A percentile compares a stretch with the other conserved stretches of the same genome.
These are phyloP conservation scores for Fomitopsis schrenkii DNA, from an alignment of 1,284 basidiomycete genomes.

Conservation along the genomic window DNA sequence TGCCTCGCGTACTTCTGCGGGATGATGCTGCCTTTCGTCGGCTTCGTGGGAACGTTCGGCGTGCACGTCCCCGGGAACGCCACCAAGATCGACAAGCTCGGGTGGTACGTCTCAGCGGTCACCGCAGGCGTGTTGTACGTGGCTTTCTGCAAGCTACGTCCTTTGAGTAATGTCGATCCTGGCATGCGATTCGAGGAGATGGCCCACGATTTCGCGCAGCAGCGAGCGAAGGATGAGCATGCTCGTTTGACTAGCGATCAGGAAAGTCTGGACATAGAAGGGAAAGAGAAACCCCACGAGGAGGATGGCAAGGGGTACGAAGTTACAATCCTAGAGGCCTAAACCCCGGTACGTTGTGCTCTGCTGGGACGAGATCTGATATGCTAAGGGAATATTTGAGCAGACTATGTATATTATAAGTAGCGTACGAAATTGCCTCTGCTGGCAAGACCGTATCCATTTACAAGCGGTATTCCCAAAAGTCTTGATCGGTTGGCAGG, in stretches of 20 bases:
- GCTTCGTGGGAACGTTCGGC: constrained; percentile 21
- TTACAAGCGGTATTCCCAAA: too few relatives aligned
- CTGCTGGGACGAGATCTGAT: too few relatives aligned
- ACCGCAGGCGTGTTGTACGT: constrained; percentile 16
- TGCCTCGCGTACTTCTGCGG: constrained; percentile 20
- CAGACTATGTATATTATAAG: too few relatives aligned
- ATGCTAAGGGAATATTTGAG: too few relatives aligned
- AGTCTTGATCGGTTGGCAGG: too few relatives aligned
- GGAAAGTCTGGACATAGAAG: not conserved
- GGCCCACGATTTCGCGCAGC: constrained; percentile 8
- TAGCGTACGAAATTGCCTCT: too few relatives aligned
- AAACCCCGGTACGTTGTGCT: not conserved
- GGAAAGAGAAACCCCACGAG: not conserved
- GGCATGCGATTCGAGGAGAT: constrained; percentile 13
- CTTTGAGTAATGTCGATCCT: constrained; percentile 15
- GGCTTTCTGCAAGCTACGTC: constrained; percentile 12
- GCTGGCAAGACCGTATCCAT: too few relatives aligned
- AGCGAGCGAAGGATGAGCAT: not conserved
- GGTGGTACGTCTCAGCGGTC: constrained; percentile 17
- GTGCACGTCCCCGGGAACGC: constrained; percentile 14
- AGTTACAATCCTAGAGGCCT: not conserved
- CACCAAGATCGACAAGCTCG: constrained; percentile 14
- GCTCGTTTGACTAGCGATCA: not conserved
- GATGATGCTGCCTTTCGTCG: constrained; percentile 21
- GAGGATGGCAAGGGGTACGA: not conserved